Evolutionary conservation across 139 green algal species (phyloP).

Genomic region (Picochlorum sp.): DNA sequence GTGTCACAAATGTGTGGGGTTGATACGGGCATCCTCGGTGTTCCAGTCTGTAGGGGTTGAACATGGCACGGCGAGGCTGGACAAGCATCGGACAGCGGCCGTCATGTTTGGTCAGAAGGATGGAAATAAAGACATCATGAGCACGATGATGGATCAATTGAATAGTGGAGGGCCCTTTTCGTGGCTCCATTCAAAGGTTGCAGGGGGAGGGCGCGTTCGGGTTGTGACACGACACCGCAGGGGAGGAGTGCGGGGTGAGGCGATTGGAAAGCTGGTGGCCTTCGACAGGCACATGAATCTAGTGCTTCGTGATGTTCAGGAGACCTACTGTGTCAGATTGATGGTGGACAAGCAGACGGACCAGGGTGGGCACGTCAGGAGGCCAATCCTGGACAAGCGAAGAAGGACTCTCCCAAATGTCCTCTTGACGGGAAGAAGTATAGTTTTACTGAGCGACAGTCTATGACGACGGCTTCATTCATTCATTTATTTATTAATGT

Average conservation of each 20-base stretch:
- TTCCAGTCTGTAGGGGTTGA: neutral
- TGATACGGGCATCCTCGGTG: neutral
- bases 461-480: neutral
- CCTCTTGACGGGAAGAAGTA: slow-evolving; percentile 54
- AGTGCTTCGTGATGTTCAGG: slow-evolving; percentile 55
- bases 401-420: slow-evolving; percentile 47
- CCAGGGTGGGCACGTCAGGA: slow-evolving; percentile 20
- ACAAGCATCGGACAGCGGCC: neutral
- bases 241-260: slow-evolving; percentile 44
- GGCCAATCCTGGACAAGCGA: slow-evolving; percentile 47
- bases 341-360: slow-evolving; percentile 15
- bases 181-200: slow-evolving; percentile 25
- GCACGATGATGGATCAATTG: slow-evolving; percentile 18
- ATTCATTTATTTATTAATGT: neutral
- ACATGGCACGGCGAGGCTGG: slow-evolving; percentile 8
- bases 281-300: slow-evolving; percentile 72
- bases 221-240: slow-evolving; percentile 57
- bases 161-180: slow-evolving; percentile 32
- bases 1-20: neutral
- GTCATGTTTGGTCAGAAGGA: neutral
- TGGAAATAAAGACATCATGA: slow-evolving; percentile 5
- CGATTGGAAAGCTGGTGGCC: slow-evolving; percentile 37
- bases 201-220: slow-evolving; percentile 23
- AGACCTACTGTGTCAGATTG: slow-evolving; percentile 61
- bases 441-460: slow-evolving; percentile 40